phyloP scores from a whole-genome alignment of 192 early-diverging fungal genomes.

The Rhizoclosmatium globosum region DNA sequence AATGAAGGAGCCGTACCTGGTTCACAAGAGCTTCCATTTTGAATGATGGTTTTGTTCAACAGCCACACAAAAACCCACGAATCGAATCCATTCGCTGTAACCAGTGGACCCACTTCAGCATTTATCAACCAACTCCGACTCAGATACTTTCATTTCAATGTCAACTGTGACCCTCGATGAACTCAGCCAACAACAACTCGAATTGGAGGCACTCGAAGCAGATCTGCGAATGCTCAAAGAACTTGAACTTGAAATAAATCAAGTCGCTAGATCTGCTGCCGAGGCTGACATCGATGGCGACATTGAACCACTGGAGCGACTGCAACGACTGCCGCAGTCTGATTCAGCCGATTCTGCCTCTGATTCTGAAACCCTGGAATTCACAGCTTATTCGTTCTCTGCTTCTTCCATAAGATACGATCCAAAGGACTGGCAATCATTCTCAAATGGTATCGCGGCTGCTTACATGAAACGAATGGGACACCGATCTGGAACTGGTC shows the following conservation, averaged over 20 bases:
- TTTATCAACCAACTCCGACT: no score
- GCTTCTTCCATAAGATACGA: not conserved
- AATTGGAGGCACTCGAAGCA: not conserved
- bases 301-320: no score
- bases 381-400: not conserved
- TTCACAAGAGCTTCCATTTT: not conserved
- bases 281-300: no score
- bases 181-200: no score
- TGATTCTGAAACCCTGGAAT: not conserved
- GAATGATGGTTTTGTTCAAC: no score
- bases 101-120: not conserved
- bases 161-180: no score
- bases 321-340: not conserved
- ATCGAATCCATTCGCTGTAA: no score
- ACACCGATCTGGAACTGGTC: constrained; percentile 84
- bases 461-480: constrained; percentile 66
- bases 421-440: not conserved
- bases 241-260: not conserved
- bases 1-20: not conserved
- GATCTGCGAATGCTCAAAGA: not conserved
- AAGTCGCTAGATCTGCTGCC: no score
- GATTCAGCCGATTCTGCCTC: not conserved
- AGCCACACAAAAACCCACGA: no score
- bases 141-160: no score
- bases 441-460: not conserved